Conservation (phyloP, 225 moss, liverwort and hornwort species). For the Anthoceros angustus region DNA sequence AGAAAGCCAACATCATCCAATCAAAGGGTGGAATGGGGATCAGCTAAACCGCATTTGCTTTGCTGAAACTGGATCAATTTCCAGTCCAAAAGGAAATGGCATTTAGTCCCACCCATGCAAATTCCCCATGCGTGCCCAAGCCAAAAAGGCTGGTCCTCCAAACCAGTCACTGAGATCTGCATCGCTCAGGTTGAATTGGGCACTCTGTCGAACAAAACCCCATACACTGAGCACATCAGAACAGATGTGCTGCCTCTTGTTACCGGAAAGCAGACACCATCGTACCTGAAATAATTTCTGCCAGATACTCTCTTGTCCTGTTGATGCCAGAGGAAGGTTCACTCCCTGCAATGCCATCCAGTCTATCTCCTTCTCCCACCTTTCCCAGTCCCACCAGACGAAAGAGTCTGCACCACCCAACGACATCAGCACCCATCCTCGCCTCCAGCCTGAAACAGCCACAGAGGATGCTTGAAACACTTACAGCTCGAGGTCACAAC, state of each 20-base stretch:
- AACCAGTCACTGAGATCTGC: conserved; percentile 72
- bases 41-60: not conserved
- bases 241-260: too few relatives aligned
- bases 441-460: not conserved
- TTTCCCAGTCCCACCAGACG: conserved; percentile 86
- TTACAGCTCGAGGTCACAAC: conserved; percentile 90
- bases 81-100: too few relatives aligned
- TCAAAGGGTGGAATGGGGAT: too few relatives aligned
- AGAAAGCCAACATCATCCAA: not conserved
- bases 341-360: conserved; percentile 98
- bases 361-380: conserved; percentile 87
- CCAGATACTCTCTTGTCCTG: conserved; percentile 87
- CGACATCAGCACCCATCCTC: not conserved
- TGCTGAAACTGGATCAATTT: not conserved
- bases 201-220: conserved; percentile 26
- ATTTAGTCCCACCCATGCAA: conserved; percentile 40
- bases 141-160: conserved; percentile 82
- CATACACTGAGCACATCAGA: too few relatives aligned
- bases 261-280: not conserved
- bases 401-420: conserved; percentile 42
- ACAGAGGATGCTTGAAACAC: conserved; percentile 6
- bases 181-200: conserved; percentile 52
- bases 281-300: conserved; percentile 73
- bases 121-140: conserved; percentile 94
- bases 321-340: conserved; percentile 78